Base-by-base conservation (phyloP, 768 basidiomycete species). In the Pisolithus marmoratus region DNA sequence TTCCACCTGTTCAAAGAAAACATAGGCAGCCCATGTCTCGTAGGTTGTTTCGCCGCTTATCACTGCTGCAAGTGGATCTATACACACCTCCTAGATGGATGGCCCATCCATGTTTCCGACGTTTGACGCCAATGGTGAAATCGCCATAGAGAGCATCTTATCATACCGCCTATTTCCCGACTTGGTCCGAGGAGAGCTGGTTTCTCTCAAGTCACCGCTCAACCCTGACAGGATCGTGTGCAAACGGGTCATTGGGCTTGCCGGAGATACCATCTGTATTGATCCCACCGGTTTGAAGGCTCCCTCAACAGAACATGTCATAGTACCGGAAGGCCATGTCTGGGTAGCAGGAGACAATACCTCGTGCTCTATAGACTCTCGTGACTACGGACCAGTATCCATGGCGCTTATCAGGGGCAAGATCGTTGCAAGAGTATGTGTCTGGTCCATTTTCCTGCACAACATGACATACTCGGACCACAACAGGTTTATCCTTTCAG, bases 281-380 rank as follows among this genome's bases (percentile, higher is more conserved):
- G 93, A 98, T 65, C 94, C 94, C 19, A 85, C 85, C 4, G 87
- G 86, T 4, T 57, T 67, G 47, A 70, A 71, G 46, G 83, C 80
- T 8, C 80, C 84, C 9, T 82, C 83, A 11, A 76, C 75, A 15
- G 87, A 87, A 54, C 89, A 92, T 60, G 78, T 94, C 15, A 63
- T 83, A 24, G 71, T 97, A 9, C 95, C 95, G 1, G 79, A 79
- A 60, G 91, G 93, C 3, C 88, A 95, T 65, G 67, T 95, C 22
- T 97, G 95, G 95, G 74, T 95, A 27, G 79, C 74, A 46, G 96
- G 95, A 22, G 95, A 99, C 71, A 99, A 98, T 62, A 73, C 86
- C 40, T 74, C 80, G 23, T 76, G 74, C 57, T 94, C 93, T 34
- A 82, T 83, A 14, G 95, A 99, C 71, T 97, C 95, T 11, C 78